Conservation (phyloP, 495 filamentous ascomycete genomes). For the Durotheca rogersii region DNA sequence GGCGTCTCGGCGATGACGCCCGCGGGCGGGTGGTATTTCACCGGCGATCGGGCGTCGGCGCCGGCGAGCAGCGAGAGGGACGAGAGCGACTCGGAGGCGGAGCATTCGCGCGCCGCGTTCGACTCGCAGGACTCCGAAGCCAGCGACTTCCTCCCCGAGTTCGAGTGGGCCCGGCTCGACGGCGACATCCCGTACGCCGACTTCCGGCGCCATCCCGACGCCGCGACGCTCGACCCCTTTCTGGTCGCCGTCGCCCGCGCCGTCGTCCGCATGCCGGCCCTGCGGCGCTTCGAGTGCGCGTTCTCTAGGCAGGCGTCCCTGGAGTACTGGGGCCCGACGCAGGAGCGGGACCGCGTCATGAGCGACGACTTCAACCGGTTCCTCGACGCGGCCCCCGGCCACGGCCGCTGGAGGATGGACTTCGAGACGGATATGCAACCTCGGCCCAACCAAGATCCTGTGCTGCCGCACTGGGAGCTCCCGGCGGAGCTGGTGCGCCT, state of each 20-base stretch:
- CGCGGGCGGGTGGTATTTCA: slow-evolving; percentile 9
- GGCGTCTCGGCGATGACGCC: slow-evolving; percentile 5
- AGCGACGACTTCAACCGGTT: neutral
- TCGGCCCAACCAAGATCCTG: too few relatives aligned
- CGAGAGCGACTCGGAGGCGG: too few relatives aligned
- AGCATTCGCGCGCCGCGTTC: too few relatives aligned
- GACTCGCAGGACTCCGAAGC: too few relatives aligned
- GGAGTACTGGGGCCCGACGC: neutral
- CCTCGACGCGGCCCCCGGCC: neutral
- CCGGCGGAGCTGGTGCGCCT: too few relatives aligned
- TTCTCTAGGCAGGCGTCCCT: neutral
- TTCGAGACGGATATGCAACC: too few relatives aligned
- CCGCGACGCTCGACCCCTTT: slow-evolving; percentile 5
- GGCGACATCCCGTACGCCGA: too few relatives aligned
- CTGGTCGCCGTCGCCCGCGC: slow-evolving; percentile 4
- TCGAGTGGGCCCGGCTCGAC: too few relatives aligned
- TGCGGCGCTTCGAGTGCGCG: neutral
- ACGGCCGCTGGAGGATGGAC: neutral
- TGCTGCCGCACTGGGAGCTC: too few relatives aligned
- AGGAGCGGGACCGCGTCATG: neutral
- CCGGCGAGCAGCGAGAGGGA: too few relatives aligned
- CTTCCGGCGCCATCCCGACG: slow-evolving; percentile 2
- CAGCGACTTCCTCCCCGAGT: too few relatives aligned
- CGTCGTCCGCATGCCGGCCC: slow-evolving; percentile 4
- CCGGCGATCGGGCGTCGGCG: too few relatives aligned